These are phyloP conservation scores for Heterobasidion irregulare DNA, from an alignment of 1,284 basidiomycete species.

Conservation along the genomic window DNA sequence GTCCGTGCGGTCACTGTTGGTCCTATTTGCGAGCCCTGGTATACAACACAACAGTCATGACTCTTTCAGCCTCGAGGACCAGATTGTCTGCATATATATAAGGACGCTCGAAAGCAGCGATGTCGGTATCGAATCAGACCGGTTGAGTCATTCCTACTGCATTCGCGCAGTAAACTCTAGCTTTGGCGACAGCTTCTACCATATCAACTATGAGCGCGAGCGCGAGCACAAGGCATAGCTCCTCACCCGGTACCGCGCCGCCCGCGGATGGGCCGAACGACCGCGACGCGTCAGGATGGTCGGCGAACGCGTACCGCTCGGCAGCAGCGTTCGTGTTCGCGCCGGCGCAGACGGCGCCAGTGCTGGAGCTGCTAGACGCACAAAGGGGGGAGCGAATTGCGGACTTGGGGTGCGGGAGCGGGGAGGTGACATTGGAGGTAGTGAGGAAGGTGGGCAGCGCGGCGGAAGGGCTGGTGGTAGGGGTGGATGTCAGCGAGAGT, in stretches of 20 bases:
- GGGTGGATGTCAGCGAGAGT: conserved; percentile 59
- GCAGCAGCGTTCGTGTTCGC: conserved; percentile 71
- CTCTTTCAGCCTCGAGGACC: too few relatives aligned
- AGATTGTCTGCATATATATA: too few relatives aligned
- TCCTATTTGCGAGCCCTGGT: too few relatives aligned
- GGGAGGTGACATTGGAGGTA: conserved; percentile 61
- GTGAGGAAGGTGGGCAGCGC: conserved; percentile 39
- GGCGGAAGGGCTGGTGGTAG: conserved; percentile 46
- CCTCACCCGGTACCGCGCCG: too few relatives aligned
- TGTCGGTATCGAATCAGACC: too few relatives aligned
- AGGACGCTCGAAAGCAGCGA: too few relatives aligned
- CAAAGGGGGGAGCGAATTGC: conserved; percentile 61
- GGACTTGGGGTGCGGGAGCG: conserved; percentile 80
- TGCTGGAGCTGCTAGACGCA: conserved; percentile 56
- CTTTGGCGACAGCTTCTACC: too few relatives aligned
- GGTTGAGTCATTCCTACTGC: too few relatives aligned
- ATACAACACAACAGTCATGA: too few relatives aligned
- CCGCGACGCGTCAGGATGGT: conserved; percentile 25
- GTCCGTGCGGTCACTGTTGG: too few relatives aligned
- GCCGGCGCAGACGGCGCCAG: conserved; percentile 46
- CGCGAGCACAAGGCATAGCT: background rate
- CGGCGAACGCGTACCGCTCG: conserved; percentile 48
- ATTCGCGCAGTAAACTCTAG: too few relatives aligned
- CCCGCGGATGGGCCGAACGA: background rate
- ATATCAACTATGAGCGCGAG: background rate